Evolutionary conservation across 1,139 yeast genomes (phyloP).

Genomic region (Taphrina pruni): DNA sequence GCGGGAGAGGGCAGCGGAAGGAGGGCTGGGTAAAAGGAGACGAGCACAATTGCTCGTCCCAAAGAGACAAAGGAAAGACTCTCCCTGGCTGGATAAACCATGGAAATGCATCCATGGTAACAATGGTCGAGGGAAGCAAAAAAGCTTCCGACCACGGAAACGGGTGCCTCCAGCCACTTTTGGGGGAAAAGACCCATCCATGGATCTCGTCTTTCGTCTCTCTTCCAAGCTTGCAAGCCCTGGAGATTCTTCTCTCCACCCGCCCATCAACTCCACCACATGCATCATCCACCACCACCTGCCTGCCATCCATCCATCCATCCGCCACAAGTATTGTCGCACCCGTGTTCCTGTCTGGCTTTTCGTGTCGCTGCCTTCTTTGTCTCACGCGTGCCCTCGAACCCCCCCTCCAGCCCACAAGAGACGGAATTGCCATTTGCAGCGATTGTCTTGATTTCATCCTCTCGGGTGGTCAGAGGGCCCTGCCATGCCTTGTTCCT

Average conservation of each 20-base stretch:
- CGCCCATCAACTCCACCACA: not conserved
- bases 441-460: not conserved
- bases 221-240: too few relatives aligned
- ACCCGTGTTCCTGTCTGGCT: not conserved
- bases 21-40: not conserved
- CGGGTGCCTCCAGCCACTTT: conserved; percentile 2
- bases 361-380: too few relatives aligned
- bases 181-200: too few relatives aligned
- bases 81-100: too few relatives aligned
- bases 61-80: not conserved
- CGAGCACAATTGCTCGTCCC: not conserved
- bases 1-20: not conserved
- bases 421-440: conserved; percentile 11
- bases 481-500: not conserved
- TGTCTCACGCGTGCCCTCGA: too few relatives aligned
- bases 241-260: not conserved
- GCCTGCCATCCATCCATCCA: not conserved
- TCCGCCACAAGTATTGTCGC: not conserved
- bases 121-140: not conserved
- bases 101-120: too few relatives aligned
- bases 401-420: too few relatives aligned
- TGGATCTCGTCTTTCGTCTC: too few relatives aligned
- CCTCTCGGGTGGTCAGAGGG: not conserved
- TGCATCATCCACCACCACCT: not conserved
- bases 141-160: conserved; percentile 8